Evolutionary conservation across 345 rosid genomes (phyloP), one percentile per base, ranked within the genome.

Genomic region (Salix purpurea): DNA sequence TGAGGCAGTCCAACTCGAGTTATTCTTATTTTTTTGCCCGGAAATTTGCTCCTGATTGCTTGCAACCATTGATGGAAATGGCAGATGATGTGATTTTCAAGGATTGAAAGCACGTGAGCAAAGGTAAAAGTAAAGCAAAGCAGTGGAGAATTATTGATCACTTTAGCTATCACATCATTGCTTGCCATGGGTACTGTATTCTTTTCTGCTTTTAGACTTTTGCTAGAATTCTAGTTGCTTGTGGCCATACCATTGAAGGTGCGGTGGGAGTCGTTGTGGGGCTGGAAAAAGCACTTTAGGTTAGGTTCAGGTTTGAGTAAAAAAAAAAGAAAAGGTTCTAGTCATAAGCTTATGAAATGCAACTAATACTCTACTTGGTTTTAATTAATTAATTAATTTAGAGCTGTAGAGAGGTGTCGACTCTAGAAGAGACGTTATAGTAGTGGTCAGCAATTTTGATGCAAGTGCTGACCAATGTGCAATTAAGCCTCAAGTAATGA

Each of bases 21-120:
- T 85, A 79, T 16, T 84, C 90, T 0, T 87, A 86, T 76, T 86
- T 94, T 36, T 94, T 94, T 48, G 97, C 98, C 0, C 81, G 97
- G 42, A 94, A 94, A 74, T 94, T 94, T 86, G 66, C 91, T 2
- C 85, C 91, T n/a, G 92, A 88, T 13, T 85, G 91, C 78, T 68
- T 92, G 86, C 71, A 74, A 74, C 88, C 90, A 15, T 81, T 94
- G 78, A 90, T 94, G 97, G 86, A 76, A 54, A 84, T 94, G 1
- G 91, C 95, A 2, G 88, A 90, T 42, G 85, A 83, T 46, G 91
- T 89, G 52, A 85, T 91, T 36, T 67, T 75, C 56, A 37, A n/a
- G 67, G 69, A 70, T 61, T 73, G 68, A 73, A 61, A 30, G 15
- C 21, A 34, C 14, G 50, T 8, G 23, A 72, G 39, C 73, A 70